Base-by-base conservation (phyloP, 1,284 basidiomycete species). In the Pascua guehoae region DNA sequence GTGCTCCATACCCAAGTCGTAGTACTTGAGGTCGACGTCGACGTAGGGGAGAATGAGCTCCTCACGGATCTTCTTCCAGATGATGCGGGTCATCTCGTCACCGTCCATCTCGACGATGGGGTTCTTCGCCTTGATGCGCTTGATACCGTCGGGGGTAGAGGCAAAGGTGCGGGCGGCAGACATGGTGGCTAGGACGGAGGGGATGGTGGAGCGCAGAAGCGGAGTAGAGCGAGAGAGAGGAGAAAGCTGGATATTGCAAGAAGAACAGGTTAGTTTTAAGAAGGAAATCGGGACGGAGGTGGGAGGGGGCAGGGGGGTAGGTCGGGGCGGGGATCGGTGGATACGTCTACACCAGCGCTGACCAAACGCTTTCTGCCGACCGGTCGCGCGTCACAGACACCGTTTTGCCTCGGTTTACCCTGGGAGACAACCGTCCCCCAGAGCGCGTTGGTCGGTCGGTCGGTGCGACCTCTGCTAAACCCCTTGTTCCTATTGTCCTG, bases 31-130 rank as follows among this genome's bases (percentile, higher is more conserved):
- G 72, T 98, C 91, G 44, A 98, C 81, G 80, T 94, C 84, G 54
- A 98, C 81, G 78, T 93, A 97, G 10, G 95, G 95, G 51, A 97
- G 82, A 71, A 98, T 95, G 69, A 98, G 86, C 89, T 97, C 91
- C 70, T 97, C 88, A 57, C 91, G 84, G 75, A 98, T 97, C 84
- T 95, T 96, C 84, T 96, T 91, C 94, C 94, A 97, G 77, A 97
- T 96, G 68, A 96, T 93, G 67, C 92, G 83, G 43, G 92, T 96
- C 92, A 95, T 95, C 79, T 96, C 92, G 78, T 96, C 92, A 52
- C 92, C 92, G 76, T 96, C 92, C 56, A 98, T 86, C 82, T 98
- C 94, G 58, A 98, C 94, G 60, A 98, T 85, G 17, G 95, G 93
- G 73, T 94, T 92, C 70, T 84, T 80, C 60, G 96, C 92, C 66